Percentiles rank a stretch among this genome's conserved stretches.
Conservation (phyloP, 2,329 filamentous ascomycete species). For the Exophiala sideris region DNA sequence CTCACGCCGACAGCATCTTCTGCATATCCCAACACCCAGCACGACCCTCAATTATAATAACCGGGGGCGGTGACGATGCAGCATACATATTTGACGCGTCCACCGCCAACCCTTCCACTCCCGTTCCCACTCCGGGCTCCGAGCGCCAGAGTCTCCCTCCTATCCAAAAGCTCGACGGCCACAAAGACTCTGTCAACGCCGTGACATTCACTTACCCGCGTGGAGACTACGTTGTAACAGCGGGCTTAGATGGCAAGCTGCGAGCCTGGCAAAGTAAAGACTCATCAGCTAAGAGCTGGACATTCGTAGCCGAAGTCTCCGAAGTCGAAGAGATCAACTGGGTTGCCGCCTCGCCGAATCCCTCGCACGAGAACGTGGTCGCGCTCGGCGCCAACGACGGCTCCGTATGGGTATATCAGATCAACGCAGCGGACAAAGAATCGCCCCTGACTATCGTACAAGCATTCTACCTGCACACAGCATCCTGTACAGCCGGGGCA, state of each 20-base stretch:
- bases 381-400: slow-evolving; percentile 88
- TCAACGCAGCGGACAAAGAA: slow-evolving; percentile 63
- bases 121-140: slow-evolving; percentile 58
- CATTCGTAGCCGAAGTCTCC: slow-evolving; percentile 71
- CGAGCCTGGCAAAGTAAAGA: slow-evolving; percentile 61
- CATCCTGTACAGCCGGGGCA: slow-evolving; percentile 77
- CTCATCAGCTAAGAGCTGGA: slow-evolving; percentile 52
- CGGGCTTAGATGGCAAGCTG: slow-evolving; percentile 80
- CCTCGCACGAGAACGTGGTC: slow-evolving; percentile 71
- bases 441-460: slow-evolving; percentile 76
- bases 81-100: slow-evolving; percentile 82
- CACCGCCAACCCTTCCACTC: slow-evolving; percentile 54
- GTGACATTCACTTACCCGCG: slow-evolving; percentile 77
- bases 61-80: slow-evolving; percentile 80
- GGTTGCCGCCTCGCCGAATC: slow-evolving; percentile 71
- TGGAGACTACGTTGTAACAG: slow-evolving; percentile 82
- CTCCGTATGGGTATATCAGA: slow-evolving; percentile 91
- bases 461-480: slow-evolving; percentile 88
- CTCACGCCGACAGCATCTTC: slow-evolving; percentile 87
- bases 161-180: slow-evolving; percentile 76
- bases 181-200: slow-evolving; percentile 86
- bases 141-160: slow-evolving; percentile 60
- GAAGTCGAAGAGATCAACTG: slow-evolving; percentile 97
- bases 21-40: slow-evolving; percentile 89
- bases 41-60: slow-evolving; percentile 73